Evolutionary conservation across 805 yeast species (phyloP), one percentile per base, ranked within the genome.

Genomic region (Clavispora asparagi): DNA sequence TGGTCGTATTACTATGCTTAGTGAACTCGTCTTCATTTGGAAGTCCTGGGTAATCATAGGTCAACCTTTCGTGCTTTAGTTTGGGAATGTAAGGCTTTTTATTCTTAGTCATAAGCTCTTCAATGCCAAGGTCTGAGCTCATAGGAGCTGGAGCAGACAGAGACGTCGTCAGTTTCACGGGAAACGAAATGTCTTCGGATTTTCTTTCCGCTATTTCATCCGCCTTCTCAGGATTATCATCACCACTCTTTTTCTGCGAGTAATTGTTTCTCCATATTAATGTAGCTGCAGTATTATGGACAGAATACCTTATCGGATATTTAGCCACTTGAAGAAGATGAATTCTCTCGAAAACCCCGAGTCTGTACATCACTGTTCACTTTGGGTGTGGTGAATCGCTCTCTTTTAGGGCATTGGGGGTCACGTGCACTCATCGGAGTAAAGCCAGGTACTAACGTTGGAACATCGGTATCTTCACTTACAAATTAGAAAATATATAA

Each of bases 1-100:
- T 55, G 30, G 53, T 48, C 11, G 57, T 52, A 26, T 54, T 46
- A 17, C 56, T 47, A 35, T 61, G 59, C 40, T 63, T 62, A 10
- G 69, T 57, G 53, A 65, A 69, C 39, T 68, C 71, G 51, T 71
- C 76, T 44, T 70, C 64, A 47, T 72, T 71, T 19, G 77, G 77
- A 39, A 71, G 58, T 1, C 74, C 74, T 2, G 76, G 75, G 46
- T 69, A 72, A 39, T 72, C 76, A 52, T 61, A 71, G 9, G 67
- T 51, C 16, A 70, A 48, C 27, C 77, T 52, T 41, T 67, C 66
- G 46, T 71, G 74, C 41, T 61, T 60, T 36, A 67, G 38, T 46
- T 64, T 68, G 13, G 76, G 76, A 19, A 72, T 55, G 47, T 72
- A 72, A n/a, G 77, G 77, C 46, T 68, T 71, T 41, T 58, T 67